phyloP scores from a whole-genome alignment of 73 alveolate genomes.

The Symbiodinium natans region DNA sequence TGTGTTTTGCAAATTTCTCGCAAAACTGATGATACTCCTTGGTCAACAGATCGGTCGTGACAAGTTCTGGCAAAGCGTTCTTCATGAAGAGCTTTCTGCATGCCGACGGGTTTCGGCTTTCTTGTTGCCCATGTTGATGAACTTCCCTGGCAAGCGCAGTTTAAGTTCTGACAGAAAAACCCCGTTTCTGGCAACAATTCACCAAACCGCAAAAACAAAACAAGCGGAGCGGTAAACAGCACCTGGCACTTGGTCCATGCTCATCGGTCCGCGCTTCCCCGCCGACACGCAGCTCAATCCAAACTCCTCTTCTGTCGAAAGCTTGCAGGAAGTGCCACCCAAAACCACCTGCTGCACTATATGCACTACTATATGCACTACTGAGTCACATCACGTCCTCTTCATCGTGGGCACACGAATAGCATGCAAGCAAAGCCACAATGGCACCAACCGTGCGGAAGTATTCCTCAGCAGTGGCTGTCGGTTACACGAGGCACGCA shows the following conservation, averaged over 20 bases:
- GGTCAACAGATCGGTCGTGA: too few relatives aligned
- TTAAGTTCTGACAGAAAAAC: too few relatives aligned
- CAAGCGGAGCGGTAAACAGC: too few relatives aligned
- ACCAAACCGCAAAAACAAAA: too few relatives aligned
- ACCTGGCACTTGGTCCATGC: constrained; percentile 53
- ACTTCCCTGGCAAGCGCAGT: constrained; percentile 34
- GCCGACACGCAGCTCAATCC: constrained; percentile 48
- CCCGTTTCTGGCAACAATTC: too few relatives aligned
- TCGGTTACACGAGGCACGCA: too few relatives aligned
- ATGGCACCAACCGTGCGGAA: constrained; percentile 59
- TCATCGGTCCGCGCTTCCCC: constrained; percentile 81
- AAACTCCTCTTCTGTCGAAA: constrained; percentile 44
- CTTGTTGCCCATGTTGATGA: constrained; percentile 69
- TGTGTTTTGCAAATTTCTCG: constrained; percentile 40
- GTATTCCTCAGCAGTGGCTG: too few relatives aligned
- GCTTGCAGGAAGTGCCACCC: background rate
- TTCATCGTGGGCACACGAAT: constrained; percentile 19
- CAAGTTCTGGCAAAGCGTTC: too few relatives aligned
- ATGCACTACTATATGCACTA: too few relatives aligned
- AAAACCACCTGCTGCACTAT: background rate
- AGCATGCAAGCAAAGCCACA: constrained; percentile 60
- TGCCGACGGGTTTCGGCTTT: too few relatives aligned
- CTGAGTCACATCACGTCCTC: too few relatives aligned
- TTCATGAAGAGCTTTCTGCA: too few relatives aligned
- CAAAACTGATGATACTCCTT: constrained; percentile 54